Percentiles rank a stretch among this genome's conserved stretches.
phyloP scores from a whole-genome alignment of 345 rosid genomes.

The Brassica rapa region DNA sequence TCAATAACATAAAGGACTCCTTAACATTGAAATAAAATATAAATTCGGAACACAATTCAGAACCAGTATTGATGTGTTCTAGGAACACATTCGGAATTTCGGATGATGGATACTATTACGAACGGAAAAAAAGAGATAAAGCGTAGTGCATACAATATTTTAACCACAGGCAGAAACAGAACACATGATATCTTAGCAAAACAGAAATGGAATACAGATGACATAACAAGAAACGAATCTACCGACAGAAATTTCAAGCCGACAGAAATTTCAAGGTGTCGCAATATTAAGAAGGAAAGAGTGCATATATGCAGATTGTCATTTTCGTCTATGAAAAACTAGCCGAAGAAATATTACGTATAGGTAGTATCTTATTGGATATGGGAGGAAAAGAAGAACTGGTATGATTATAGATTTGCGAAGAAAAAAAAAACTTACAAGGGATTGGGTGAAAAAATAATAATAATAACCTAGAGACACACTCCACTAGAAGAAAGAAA shows the following conservation, averaged over 20 bases:
- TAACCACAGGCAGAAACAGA: conserved; percentile 7
- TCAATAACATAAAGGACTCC: conserved; percentile 2
- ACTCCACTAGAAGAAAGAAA: neutral
- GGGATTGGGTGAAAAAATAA: neutral
- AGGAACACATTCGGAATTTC: neutral
- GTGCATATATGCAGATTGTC: neutral
- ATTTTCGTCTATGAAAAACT: neutral
- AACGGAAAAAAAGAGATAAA: neutral
- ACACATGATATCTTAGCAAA: conserved; percentile 1
- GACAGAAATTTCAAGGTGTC: neutral
- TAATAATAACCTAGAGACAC: neutral
- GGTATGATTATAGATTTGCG: neutral
- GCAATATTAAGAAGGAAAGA: neutral
- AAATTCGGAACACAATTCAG: neutral
- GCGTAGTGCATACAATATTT: neutral
- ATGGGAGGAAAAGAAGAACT: neutral
- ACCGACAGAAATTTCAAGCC: neutral
- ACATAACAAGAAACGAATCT: neutral
- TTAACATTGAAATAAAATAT: conserved; percentile 1
- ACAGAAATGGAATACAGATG: neutral
- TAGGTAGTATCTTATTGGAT: neutral
- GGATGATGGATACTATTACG: neutral
- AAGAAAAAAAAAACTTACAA: neutral
- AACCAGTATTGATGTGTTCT: neutral
- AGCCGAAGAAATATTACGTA: conserved; percentile 5